A percentile compares a stretch with the other conserved stretches of the same genome.
Conservation (phyloP, 257 asterid genomes). For the Voacanga thouarsii region DNA sequence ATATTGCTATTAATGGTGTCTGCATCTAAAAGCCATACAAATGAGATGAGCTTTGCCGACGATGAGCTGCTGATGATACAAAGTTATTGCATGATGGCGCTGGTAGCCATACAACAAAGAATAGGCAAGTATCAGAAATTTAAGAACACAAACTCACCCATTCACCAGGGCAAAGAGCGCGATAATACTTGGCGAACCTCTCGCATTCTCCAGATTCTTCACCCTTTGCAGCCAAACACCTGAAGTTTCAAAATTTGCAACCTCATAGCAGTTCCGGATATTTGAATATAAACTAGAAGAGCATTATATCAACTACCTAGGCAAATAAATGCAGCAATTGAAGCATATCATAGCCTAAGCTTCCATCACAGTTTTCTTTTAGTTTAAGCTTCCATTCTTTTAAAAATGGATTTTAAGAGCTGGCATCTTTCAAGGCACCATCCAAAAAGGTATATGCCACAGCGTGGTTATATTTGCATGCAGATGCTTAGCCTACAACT, state of each 20-base stretch:
- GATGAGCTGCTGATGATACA: not conserved
- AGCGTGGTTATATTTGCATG: not conserved
- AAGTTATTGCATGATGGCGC: not conserved
- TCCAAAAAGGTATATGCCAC: not conserved
- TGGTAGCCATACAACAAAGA: not conserved
- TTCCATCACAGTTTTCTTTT: not conserved
- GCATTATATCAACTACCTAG: not conserved
- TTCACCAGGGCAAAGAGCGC: constrained; percentile 91
- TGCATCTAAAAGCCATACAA: not conserved
- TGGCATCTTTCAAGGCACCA: not conserved
- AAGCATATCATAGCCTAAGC: not conserved
- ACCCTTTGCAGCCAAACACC: constrained; percentile 76
- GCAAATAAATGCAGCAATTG: not conserved
- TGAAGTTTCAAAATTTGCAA: constrained; percentile 17
- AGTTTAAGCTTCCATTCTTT: not conserved
- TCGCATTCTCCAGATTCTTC: constrained; percentile 60
- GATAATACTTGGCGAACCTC: constrained; percentile 64
- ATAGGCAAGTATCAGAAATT: not conserved
- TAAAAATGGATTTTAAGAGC: not conserved
- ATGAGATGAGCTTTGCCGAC: not conserved
- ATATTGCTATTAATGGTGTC: not conserved
- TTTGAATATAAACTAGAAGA: not conserved
- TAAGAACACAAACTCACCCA: constrained; percentile 52
- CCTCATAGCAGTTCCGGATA: not conserved
- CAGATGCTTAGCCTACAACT: not conserved